These are phyloP conservation scores for Nakaseomyces kungkrabaensis DNA, from an alignment of 1,139 yeast genomes.

Conservation along the genomic window DNA sequence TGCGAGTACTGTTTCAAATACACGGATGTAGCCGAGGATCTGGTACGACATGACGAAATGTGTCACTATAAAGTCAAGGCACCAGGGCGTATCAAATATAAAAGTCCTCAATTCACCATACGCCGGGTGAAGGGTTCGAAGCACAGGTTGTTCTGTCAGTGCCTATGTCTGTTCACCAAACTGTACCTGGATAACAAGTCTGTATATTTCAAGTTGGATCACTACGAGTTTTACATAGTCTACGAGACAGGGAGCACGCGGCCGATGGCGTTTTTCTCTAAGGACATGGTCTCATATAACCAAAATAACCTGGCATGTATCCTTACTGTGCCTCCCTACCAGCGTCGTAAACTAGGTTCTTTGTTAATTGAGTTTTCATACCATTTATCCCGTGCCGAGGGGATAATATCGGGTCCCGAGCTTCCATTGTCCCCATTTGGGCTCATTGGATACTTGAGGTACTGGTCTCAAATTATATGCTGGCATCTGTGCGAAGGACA, in stretches of 20 bases:
- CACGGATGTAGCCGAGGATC: slow-evolving; percentile 36
- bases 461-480: slow-evolving; percentile 56
- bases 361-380: slow-evolving; percentile 77
- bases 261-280: slow-evolving; percentile 89
- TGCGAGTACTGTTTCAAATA: slow-evolving; percentile 84
- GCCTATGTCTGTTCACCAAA: slow-evolving; percentile 74
- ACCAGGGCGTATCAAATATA: slow-evolving; percentile 65
- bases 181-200: slow-evolving; percentile 87
- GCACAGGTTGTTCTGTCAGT: slow-evolving; percentile 64
- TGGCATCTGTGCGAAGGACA: slow-evolving; percentile 35
- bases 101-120: slow-evolving; percentile 48
- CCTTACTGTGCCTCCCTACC: slow-evolving; percentile 86
- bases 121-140: slow-evolving; percentile 57
- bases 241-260: slow-evolving; percentile 39
- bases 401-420: slow-evolving; percentile 74
- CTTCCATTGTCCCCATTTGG: slow-evolving; percentile 83
- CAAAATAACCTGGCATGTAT: slow-evolving; percentile 84
- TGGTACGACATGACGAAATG: slow-evolving; percentile 35
- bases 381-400: slow-evolving; percentile 51
- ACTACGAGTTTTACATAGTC: slow-evolving; percentile 68
- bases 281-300: slow-evolving; percentile 77
- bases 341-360: slow-evolving; percentile 67
- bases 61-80: slow-evolving; percentile 40
- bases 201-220: slow-evolving; percentile 67
- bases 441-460: slow-evolving; percentile 56